Evolutionary conservation across 805 yeast genomes (phyloP).

Genomic region (Candida fluviatilis): DNA sequence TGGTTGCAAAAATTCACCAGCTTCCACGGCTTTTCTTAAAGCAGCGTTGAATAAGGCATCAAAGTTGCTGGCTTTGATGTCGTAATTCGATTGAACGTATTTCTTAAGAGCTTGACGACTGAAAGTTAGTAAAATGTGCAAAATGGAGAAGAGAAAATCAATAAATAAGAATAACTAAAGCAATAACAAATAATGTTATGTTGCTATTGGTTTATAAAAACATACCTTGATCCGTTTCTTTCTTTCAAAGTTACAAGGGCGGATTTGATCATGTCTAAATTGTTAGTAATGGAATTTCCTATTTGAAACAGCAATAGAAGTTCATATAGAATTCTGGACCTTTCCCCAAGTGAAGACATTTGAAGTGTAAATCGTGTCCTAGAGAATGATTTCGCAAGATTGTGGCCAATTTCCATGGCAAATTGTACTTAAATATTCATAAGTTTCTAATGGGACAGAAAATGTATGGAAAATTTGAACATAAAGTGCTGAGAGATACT

Average conservation of each 20-base stretch:
- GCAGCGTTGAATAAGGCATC: slow-evolving; percentile 76
- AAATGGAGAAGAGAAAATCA: not conserved
- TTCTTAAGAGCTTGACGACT: slow-evolving; percentile 88
- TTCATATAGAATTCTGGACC: too few species aligned
- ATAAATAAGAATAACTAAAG: not conserved
- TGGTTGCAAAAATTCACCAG: slow-evolving; percentile 78
- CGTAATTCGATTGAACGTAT: slow-evolving; percentile 62
- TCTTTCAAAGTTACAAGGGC: slow-evolving; percentile 71
- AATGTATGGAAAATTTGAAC: too few species aligned
- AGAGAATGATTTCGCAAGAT: too few species aligned
- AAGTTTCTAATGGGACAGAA: too few species aligned
- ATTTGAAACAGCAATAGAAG: too few species aligned
- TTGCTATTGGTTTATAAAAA: slow-evolving; percentile 14
- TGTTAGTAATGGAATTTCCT: slow-evolving; percentile 8
- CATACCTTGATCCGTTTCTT: slow-evolving; percentile 73
- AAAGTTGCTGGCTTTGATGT: slow-evolving; percentile 58
- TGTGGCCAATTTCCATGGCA: too few species aligned
- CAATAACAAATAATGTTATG: not conserved
- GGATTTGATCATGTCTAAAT: slow-evolving; percentile 57
- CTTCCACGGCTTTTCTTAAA: slow-evolving; percentile 71
- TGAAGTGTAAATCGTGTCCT: too few species aligned
- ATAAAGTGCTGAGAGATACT: too few species aligned
- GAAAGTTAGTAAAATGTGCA: slow-evolving; percentile 12
- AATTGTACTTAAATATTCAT: too few species aligned
- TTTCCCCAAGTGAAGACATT: too few species aligned